phyloP scores from a whole-genome alignment of 2,329 filamentous ascomycete genomes.

The Apiospora sp. region DNA sequence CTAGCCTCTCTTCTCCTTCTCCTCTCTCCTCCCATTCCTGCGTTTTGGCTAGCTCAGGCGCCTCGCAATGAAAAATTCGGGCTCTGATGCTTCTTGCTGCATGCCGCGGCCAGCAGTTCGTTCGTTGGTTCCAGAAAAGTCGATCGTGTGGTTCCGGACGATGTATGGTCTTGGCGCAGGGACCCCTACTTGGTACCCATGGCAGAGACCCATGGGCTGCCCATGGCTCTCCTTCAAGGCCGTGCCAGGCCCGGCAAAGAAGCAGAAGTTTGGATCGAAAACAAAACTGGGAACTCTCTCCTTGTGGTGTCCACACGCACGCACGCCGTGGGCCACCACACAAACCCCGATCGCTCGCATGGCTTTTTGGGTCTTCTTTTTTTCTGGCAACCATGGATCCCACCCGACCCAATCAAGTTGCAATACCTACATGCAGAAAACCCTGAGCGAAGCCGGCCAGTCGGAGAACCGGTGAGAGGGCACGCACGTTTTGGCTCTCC shows the following conservation, averaged over 20 bases:
- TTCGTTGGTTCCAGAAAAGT: conserved; percentile 7
- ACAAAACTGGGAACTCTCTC: not conserved
- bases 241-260: not conserved
- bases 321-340: not conserved
- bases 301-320: not conserved
- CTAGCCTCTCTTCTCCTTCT: not conserved
- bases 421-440: not conserved
- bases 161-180: conserved; percentile 11
- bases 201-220: not conserved
- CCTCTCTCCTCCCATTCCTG: too few relatives aligned
- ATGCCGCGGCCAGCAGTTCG: conserved; percentile 3
- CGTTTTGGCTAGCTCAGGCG: not conserved
- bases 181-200: not conserved
- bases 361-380: not conserved
- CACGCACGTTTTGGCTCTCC: not conserved
- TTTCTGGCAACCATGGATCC: not conserved
- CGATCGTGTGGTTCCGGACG: not conserved
- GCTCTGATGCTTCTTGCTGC: not conserved
- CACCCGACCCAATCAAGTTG: too few relatives aligned
- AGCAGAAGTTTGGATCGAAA: conserved; percentile 2
- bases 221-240: not conserved
- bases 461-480: not conserved
- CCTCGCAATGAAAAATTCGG: not conserved
- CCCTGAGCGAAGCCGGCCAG: not conserved
- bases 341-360: not conserved